phyloP scores from a whole-genome alignment of 2,329 filamentous ascomycete genomes.

The Exophiala lecanii-corni region DNA sequence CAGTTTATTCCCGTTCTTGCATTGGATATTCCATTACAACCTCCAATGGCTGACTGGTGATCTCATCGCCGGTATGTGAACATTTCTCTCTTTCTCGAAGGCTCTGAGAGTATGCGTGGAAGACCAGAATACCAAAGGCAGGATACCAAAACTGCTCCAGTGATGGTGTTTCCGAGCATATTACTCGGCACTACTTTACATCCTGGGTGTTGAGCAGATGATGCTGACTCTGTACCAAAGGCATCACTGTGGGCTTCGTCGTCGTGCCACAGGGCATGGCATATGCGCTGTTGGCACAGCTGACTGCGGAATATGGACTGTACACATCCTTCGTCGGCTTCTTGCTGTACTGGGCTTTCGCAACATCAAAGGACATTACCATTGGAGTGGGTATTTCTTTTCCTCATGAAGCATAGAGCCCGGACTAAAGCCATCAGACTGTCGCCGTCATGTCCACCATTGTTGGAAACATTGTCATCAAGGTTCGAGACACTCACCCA shows the following conservation, averaged over 20 bases:
- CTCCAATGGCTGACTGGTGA: slow-evolving; percentile 46
- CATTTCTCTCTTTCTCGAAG: too few species aligned
- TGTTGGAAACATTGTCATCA: slow-evolving; percentile 71
- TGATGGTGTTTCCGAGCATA: too few species aligned
- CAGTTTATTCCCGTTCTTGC: slow-evolving; percentile 45
- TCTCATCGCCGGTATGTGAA: slow-evolving; percentile 40
- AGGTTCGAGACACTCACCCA: slow-evolving; percentile 54
- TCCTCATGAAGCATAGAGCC: background rate
- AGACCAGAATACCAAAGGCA: too few species aligned
- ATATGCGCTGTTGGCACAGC: slow-evolving; percentile 74
- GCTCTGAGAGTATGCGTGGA: too few species aligned
- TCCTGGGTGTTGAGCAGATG: too few species aligned
- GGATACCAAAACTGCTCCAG: too few species aligned
- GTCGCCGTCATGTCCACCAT: slow-evolving; percentile 92
- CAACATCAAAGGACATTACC: slow-evolving; percentile 95
- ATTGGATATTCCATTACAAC: slow-evolving; percentile 51
- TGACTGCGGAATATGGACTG: slow-evolving; percentile 75
- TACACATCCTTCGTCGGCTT: slow-evolving; percentile 96
- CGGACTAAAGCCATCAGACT: slow-evolving; percentile 33
- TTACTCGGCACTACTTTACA: too few species aligned
- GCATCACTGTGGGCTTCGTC: slow-evolving; percentile 67
- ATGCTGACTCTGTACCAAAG: slow-evolving; percentile 18
- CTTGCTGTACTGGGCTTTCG: slow-evolving; percentile 91
- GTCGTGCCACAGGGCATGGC: slow-evolving; percentile 95
- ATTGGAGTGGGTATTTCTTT: slow-evolving; percentile 58